Conservation (phyloP, 2,329 filamentous ascomycete genomes). For the Ascocoryne sarcoides region DNA sequence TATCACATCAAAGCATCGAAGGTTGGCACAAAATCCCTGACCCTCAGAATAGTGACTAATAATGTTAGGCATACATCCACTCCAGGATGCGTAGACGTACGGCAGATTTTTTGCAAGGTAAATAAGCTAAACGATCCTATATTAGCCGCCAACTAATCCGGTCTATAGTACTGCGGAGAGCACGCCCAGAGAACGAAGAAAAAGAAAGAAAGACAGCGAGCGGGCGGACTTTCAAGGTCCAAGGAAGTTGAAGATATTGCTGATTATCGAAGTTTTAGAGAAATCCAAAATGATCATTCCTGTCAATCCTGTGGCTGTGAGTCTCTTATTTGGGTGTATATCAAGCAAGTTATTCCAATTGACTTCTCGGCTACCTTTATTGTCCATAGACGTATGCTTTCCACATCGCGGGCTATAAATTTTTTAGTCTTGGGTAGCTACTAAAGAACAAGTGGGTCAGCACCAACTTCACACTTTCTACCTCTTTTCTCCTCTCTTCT, state of each 20-base stretch:
- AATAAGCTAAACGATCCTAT: constrained; percentile 19
- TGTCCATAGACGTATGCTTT: no score
- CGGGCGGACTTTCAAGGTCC: constrained; percentile 71
- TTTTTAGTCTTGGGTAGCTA: no score
- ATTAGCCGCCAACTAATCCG: constrained; percentile 29
- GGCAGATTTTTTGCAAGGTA: constrained; percentile 95
- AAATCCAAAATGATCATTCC: no score
- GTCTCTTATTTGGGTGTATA: no score
- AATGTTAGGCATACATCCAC: constrained; percentile 78
- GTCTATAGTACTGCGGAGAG: constrained; percentile 79
- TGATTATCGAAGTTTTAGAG: no score
- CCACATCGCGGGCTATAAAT: no score
- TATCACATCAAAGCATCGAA: constrained; percentile 99
- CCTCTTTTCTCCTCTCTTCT: no score
- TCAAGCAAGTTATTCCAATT: no score
- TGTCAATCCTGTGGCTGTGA: no score
- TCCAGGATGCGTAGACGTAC: constrained; percentile 96
- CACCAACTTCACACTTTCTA: no score
- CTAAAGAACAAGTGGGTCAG: no score
- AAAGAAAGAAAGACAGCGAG: constrained; percentile 98
- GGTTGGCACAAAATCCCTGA: constrained; percentile 32
- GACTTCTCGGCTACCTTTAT: no score
- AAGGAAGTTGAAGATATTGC: constrained; percentile 21
- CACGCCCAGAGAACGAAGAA: constrained; percentile 90
- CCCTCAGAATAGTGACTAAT: constrained; percentile 5